Conservation (phyloP, 1,284 basidiomycete genomes). For the Sphagnurus paluster region DNA sequence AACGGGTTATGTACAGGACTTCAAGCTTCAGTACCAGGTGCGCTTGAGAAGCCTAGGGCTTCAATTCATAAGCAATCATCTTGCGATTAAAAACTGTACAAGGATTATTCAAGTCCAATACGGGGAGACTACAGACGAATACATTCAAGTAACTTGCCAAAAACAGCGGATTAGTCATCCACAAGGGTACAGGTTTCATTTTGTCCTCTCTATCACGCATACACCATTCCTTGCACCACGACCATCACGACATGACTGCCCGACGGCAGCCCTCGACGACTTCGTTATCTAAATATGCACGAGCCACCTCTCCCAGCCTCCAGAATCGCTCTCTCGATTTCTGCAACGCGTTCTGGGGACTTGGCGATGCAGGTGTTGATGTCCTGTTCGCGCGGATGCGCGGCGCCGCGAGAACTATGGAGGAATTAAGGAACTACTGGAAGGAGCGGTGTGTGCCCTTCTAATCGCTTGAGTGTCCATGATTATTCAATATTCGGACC, state of each 20-base stretch:
- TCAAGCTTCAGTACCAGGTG: no score
- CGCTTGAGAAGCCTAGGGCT: no score
- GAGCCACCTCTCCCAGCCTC: slow-evolving; percentile 51
- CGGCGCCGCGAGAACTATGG: slow-evolving; percentile 82
- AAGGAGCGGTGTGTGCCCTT: slow-evolving; percentile 73
- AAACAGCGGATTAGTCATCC: slow-evolving; percentile 14
- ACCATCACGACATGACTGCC: slow-evolving; percentile 45
- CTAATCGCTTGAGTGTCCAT: slow-evolving; percentile 2
- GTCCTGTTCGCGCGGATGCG: slow-evolving; percentile 88
- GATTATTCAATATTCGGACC: slow-evolving; percentile 11
- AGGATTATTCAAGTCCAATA: no score
- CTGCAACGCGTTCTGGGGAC: slow-evolving; percentile 97
- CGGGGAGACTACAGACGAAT: no score
- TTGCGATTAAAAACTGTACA: no score
- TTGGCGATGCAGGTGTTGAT: slow-evolving; percentile 85
- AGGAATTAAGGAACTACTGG: slow-evolving; percentile 86
- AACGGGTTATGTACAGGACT: no score
- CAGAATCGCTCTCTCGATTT: slow-evolving; percentile 71
- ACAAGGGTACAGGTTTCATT: not conserved
- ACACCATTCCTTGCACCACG: slow-evolving; percentile 9
- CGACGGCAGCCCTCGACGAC: slow-evolving; percentile 74
- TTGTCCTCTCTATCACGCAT: slow-evolving; percentile 1
- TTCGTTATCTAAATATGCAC: slow-evolving; percentile 67
- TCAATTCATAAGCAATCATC: no score
- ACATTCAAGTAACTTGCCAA: not conserved